phyloP scores from a whole-genome alignment of 371 early-diverging fungal species.

The Blakeslea trispora region DNA sequence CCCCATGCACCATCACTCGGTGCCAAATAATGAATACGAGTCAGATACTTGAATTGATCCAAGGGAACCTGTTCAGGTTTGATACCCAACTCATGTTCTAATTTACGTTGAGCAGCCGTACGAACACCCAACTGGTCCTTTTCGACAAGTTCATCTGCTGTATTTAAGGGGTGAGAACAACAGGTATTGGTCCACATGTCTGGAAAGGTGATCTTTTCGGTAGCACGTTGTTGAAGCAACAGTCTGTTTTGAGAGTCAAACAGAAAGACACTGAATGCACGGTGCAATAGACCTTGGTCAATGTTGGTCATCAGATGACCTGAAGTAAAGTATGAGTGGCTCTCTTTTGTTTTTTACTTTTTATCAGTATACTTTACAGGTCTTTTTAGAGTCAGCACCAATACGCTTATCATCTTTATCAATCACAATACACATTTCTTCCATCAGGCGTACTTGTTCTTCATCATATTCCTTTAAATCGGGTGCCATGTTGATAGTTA shows the following conservation, averaged over 20 bases:
- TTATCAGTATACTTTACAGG: no score
- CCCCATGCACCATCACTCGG: conserved; percentile 96
- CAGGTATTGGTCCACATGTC: conserved; percentile 96
- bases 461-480: conserved; percentile 75
- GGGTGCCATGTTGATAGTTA: conserved; percentile 55
- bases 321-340: conserved; percentile 21
- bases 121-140: conserved; percentile 70
- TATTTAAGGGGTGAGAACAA: conserved; percentile 94
- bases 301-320: conserved; percentile 94
- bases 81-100: conserved; percentile 96
- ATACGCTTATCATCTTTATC: conserved; percentile 84
- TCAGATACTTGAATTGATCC: conserved; percentile 85
- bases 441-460: conserved; percentile 93
- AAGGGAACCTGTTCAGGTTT: conserved; percentile 74
- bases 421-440: conserved; percentile 95
- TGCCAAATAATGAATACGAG: conserved; percentile 93
- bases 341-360: no score
- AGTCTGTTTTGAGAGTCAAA: conserved; percentile 82
- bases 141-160: conserved; percentile 80
- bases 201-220: conserved; percentile 97
- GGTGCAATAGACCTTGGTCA: conserved; percentile 84
- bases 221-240: conserved; percentile 91
- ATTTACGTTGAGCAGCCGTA: conserved; percentile 76
- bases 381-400: conserved; percentile 89
- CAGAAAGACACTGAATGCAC: conserved; percentile 96